phyloP scores from a whole-genome alignment of 768 basidiomycete genomes.

The Leccinum imitatum region DNA sequence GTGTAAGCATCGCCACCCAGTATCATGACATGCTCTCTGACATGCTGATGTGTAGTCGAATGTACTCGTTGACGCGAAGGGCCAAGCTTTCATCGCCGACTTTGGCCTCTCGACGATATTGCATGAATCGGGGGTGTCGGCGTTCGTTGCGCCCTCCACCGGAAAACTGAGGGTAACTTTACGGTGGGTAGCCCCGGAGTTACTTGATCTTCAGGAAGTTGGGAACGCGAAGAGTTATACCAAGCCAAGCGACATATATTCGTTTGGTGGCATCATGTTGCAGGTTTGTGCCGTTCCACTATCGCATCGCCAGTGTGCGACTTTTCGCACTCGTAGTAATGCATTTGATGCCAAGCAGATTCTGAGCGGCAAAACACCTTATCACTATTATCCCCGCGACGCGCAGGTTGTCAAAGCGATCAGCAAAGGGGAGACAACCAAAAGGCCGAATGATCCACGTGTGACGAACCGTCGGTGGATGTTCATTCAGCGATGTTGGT shows the following conservation, averaged over 20 bases:
- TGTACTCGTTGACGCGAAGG: not conserved
- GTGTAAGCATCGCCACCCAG: not conserved
- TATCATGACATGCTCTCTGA: not conserved
- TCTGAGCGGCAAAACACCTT: slow-evolving; percentile 4
- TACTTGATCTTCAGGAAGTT: too few relatives aligned
- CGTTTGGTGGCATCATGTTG: slow-evolving; percentile 32
- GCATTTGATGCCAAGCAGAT: slow-evolving; percentile 2
- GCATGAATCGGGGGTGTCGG: slow-evolving; percentile 31
- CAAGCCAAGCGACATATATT: slow-evolving; percentile 12
- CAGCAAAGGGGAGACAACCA: not conserved
- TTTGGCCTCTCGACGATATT: slow-evolving; percentile 7
- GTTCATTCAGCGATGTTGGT: slow-evolving; percentile 10
- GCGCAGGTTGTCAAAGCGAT: slow-evolving; percentile 4
- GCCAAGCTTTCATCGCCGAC: not conserved
- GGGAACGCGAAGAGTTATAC: too few relatives aligned
- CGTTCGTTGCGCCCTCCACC: slow-evolving; percentile 33
- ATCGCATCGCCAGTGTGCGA: not conserved
- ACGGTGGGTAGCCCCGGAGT: too few relatives aligned
- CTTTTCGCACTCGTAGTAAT: not conserved
- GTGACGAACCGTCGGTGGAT: slow-evolving; percentile 7
- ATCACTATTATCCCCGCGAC: slow-evolving; percentile 3
- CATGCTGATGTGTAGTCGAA: not conserved
- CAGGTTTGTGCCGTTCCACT: slow-evolving; percentile 8
- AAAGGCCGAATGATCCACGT: not conserved
- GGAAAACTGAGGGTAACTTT: not conserved